Conservation (phyloP, 2,329 filamentous ascomycete genomes). For the Ophiostoma quercus region DNA sequence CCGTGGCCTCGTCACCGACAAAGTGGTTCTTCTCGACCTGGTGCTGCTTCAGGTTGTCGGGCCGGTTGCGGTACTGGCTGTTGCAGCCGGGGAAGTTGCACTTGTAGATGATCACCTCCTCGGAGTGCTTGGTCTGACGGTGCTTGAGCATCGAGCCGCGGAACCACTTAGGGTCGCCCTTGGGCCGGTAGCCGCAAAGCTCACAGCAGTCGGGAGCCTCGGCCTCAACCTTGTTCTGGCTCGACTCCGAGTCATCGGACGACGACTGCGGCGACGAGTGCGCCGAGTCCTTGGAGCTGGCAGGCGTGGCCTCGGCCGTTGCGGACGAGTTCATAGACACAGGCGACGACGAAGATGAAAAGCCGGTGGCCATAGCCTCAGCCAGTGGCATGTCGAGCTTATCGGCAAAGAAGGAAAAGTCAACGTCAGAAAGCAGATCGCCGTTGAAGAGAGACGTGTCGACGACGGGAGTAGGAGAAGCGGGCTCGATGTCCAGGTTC, state of each 20-base stretch:
- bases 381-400: slow-evolving; percentile 9
- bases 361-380: not conserved
- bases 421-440: slow-evolving; percentile 13
- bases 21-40: slow-evolving; percentile 54
- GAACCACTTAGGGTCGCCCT: slow-evolving; percentile 55
- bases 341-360: not conserved
- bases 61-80: slow-evolving; percentile 52
- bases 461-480: not conserved
- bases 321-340: not conserved
- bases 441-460: not conserved
- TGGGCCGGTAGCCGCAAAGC: slow-evolving; percentile 51
- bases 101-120: slow-evolving; percentile 47
- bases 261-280: not conserved
- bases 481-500: slow-evolving; percentile 12
- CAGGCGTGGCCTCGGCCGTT: not conserved
- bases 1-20: slow-evolving; percentile 39
- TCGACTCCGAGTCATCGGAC: not conserved
- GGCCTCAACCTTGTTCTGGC: slow-evolving; percentile 24
- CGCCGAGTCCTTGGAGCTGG: not conserved
- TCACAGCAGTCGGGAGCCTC: slow-evolving; percentile 46
- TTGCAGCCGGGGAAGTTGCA: slow-evolving; percentile 51
- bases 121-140: slow-evolving; percentile 50
- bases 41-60: slow-evolving; percentile 53
- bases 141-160: slow-evolving; percentile 56
- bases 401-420: not conserved